Evolutionary conservation across 1,139 yeast species (phyloP).

Genomic region (Scheffersomyces stambukii): DNA sequence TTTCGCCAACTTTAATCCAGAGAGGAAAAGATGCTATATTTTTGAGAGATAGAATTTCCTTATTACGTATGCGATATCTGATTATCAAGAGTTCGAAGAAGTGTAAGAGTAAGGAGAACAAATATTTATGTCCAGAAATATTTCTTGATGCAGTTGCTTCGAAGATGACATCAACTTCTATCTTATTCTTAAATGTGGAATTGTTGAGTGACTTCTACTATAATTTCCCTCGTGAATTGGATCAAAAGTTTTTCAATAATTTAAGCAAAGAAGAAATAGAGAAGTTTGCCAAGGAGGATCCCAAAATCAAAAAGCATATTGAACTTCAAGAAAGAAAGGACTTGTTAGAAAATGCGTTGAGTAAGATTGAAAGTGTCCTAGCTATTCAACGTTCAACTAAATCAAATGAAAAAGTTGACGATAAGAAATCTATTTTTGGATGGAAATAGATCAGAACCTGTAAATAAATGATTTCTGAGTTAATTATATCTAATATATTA

Average conservation of each 20-base stretch:
- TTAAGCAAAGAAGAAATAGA: slow-evolving; percentile 78
- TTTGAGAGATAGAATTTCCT: slow-evolving; percentile 67
- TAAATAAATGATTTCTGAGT: slow-evolving; percentile 1
- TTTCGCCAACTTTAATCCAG: slow-evolving; percentile 64
- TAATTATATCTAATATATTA: neutral
- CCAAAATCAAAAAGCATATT: slow-evolving; percentile 82
- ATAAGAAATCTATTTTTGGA: slow-evolving; percentile 12
- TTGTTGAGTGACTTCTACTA: slow-evolving; percentile 90
- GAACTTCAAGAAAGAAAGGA: slow-evolving; percentile 93
- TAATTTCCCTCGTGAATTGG: slow-evolving; percentile 92
- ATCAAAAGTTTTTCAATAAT: slow-evolving; percentile 60
- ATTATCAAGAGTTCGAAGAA: slow-evolving; percentile 67
- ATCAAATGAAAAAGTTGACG: slow-evolving; percentile 7
- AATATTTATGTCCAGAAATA: slow-evolving; percentile 90
- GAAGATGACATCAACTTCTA: slow-evolving; percentile 88
- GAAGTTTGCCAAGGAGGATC: slow-evolving; percentile 90
- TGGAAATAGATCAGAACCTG: slow-evolving; percentile 7
- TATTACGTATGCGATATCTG: slow-evolving; percentile 70
- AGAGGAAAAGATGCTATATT: slow-evolving; percentile 86
- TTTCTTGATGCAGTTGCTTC: slow-evolving; percentile 91
- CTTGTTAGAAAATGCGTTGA: slow-evolving; percentile 74
- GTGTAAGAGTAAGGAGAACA: slow-evolving; percentile 76
- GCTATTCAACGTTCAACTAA: slow-evolving; percentile 54
- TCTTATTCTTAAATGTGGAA: slow-evolving; percentile 89
- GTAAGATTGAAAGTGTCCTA: slow-evolving; percentile 83